Evolutionary conservation across 345 rosid species (phyloP).

Genomic region (Aquilaria malaccensis): DNA sequence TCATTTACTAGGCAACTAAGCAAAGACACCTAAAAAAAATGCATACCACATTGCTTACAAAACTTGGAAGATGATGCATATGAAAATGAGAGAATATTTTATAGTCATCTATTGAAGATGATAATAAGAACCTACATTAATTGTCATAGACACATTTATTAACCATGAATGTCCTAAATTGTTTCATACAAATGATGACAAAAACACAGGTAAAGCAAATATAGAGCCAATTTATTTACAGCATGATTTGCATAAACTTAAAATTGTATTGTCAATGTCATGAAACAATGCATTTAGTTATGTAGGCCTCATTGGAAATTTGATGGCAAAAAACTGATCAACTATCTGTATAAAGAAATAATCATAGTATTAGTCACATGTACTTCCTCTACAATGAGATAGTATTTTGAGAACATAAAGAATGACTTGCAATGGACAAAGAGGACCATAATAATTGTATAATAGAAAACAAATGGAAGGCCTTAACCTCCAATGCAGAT

Average conservation of each 20-base stretch:
- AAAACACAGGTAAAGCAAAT: conserved; percentile 17
- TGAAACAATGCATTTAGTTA: conserved; percentile 70
- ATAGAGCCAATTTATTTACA: conserved; percentile 70
- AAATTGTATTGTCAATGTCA: conserved; percentile 84
- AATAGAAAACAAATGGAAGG: no score
- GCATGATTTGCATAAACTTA: conserved; percentile 82
- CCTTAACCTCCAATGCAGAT: no score
- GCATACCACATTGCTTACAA: no score
- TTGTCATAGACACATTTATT: background rate
- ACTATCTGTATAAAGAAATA: conserved; percentile 61
- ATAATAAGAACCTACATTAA: background rate
- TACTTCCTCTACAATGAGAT: conserved; percentile 3
- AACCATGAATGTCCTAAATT: background rate
- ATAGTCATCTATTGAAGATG: background rate
- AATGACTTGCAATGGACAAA: no score
- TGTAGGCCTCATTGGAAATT: conserved; percentile 80
- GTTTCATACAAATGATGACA: conserved; percentile 1
- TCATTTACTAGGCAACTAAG: conserved; percentile 4
- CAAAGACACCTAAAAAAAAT: background rate
- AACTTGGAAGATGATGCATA: background rate
- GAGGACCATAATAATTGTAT: no score
- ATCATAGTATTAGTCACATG: background rate
- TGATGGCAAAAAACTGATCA: conserved; percentile 83
- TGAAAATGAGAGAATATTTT: background rate
- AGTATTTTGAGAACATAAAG: background rate